phyloP scores from a whole-genome alignment of 257 asterid species.

The Rehmannia glutinosa region DNA sequence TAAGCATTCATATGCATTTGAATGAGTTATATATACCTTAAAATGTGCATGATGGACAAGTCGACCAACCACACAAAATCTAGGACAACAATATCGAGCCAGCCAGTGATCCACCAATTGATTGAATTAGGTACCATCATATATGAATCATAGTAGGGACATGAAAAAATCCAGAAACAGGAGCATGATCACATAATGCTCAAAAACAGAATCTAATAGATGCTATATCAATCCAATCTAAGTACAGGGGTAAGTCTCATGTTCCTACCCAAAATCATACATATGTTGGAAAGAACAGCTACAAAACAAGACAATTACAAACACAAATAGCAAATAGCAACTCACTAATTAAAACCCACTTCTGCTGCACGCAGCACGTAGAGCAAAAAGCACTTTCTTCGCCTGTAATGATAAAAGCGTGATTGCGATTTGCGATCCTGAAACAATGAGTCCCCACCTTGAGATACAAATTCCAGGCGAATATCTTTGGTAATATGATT shows the following conservation, averaged over 20 bases:
- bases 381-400: not conserved
- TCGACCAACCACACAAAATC: not conserved
- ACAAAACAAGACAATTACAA: conserved; percentile 19
- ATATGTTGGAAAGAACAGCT: conserved; percentile 26
- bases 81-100: not conserved
- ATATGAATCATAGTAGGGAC: conserved; percentile 9
- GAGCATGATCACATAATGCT: not conserved
- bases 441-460: conserved; percentile 32
- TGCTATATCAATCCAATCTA: conserved; percentile 5
- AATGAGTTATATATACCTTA: too few species aligned
- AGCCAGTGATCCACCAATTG: conserved; percentile 4
- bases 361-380: not conserved
- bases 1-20: too few species aligned
- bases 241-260: not conserved
- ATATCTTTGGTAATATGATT: too few species aligned
- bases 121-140: not conserved
- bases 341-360: not conserved
- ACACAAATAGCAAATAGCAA: not conserved
- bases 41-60: too few species aligned
- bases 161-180: not conserved
- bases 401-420: conserved; percentile 24
- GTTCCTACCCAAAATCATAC: not conserved
- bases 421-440: conserved; percentile 32
- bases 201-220: not conserved
- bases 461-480: not conserved